Evolutionary conservation across 2,329 filamentous ascomycete genomes (phyloP).

Genomic region (Xylaria polymorpha): DNA sequence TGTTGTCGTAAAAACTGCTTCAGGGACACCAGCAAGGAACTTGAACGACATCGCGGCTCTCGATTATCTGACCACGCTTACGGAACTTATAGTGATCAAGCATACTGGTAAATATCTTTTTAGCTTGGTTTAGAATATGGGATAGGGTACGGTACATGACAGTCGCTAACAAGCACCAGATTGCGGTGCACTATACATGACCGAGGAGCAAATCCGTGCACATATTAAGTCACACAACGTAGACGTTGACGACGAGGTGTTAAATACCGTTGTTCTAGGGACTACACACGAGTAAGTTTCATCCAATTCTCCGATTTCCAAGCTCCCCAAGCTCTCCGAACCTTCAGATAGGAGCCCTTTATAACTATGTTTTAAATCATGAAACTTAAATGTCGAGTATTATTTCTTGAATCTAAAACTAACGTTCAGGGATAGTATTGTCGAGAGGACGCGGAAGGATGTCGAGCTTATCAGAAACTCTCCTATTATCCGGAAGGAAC

Average conservation of each 20-base stretch:
- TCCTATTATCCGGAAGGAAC: slow-evolving; percentile 18
- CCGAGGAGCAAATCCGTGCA: slow-evolving; percentile 1
- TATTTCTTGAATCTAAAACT: not conserved
- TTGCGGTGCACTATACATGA: not conserved
- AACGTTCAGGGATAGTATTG: not conserved
- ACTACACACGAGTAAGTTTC: slow-evolving; percentile 20
- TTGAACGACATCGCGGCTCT: slow-evolving; percentile 23
- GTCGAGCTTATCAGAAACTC: slow-evolving; percentile 15
- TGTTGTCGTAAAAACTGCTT: slow-evolving; percentile 23
- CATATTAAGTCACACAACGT: not conserved
- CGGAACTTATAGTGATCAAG: slow-evolving; percentile 26
- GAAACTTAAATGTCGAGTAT: not conserved
- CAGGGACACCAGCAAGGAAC: slow-evolving; percentile 27
- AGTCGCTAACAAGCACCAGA: not conserved
- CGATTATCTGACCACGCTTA: slow-evolving; percentile 15
- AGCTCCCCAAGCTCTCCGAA: not conserved
- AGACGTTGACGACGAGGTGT: not conserved
- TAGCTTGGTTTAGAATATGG: not conserved
- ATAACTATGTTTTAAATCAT: not conserved
- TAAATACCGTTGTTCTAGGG: not conserved
- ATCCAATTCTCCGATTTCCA: not conserved
- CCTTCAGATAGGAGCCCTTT: too few relatives aligned
- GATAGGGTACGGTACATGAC: not conserved
- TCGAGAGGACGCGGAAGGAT: slow-evolving; percentile 10
- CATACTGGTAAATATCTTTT: slow-evolving; percentile 12